Evolutionary conservation across 176 grass and related monocot species (phyloP).

Genomic region (Musa troglodytarum): DNA sequence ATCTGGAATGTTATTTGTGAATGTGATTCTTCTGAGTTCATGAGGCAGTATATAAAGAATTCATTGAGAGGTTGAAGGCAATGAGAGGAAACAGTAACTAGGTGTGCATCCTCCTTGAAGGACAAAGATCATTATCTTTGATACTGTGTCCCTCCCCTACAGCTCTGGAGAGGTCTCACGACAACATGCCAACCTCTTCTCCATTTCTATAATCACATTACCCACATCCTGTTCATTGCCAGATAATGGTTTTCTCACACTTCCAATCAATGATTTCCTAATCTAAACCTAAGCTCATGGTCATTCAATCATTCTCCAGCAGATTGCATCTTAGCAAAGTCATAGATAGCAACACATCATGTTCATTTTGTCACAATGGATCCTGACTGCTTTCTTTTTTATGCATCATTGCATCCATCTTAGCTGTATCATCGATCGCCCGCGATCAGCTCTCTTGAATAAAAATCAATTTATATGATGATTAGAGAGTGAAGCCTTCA

Average conservation of each 20-base stretch:
- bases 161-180: not conserved
- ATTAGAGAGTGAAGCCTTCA: not conserved
- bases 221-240: not conserved
- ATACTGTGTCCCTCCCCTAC: slow-evolving; percentile 1
- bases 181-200: not conserved
- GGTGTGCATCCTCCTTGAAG: too few relatives aligned
- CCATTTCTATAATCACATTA: not conserved
- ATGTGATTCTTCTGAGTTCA: too few relatives aligned
- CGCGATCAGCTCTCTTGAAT: not conserved
- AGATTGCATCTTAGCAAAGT: not conserved
- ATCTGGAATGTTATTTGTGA: too few relatives aligned
- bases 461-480: not conserved
- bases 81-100: too few relatives aligned
- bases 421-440: not conserved
- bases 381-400: not conserved
- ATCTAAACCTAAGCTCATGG: not conserved
- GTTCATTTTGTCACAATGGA: not conserved
- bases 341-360: not conserved
- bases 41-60: too few relatives aligned
- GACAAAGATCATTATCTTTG: not conserved
- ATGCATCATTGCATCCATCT: not conserved
- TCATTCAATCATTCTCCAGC: not conserved
- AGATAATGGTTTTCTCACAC: not conserved
- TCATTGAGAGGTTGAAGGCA: too few relatives aligned
- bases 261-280: too few relatives aligned